Conservation (phyloP, 768 basidiomycete species). For the Russula compacta region DNA sequence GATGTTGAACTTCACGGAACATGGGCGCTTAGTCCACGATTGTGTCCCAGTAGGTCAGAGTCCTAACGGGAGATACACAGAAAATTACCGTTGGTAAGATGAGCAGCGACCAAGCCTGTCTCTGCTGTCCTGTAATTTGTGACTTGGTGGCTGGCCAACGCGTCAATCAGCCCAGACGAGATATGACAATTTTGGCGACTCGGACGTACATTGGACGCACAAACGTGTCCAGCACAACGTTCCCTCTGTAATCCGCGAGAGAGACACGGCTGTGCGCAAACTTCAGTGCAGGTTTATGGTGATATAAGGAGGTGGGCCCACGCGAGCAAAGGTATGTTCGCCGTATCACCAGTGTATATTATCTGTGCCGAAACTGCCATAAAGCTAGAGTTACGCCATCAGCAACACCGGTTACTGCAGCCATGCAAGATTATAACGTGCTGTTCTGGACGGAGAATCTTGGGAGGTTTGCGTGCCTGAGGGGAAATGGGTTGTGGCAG, state of each 20-base stretch:
- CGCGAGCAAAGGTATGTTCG: conserved; percentile 44
- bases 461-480: conserved; percentile 18
- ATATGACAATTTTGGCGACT: background rate
- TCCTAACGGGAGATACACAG: background rate
- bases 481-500: background rate
- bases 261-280: conserved; percentile 37
- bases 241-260: conserved; percentile 40
- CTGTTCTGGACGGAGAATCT: conserved; percentile 25
- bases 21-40: conserved; percentile 31
- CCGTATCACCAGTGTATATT: conserved; percentile 35
- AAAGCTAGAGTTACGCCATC: conserved; percentile 28
- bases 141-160: conserved; percentile 34
- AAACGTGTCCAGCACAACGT: conserved; percentile 38
- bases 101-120: conserved; percentile 36
- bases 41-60: background rate
- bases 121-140: conserved; percentile 38
- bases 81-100: conserved; percentile 34
- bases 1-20: conserved; percentile 41
- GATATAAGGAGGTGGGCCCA: conserved; percentile 24
- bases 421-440: conserved; percentile 11
- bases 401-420: background rate
- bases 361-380: conserved; percentile 38
- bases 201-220: conserved; percentile 42
- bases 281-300: background rate
- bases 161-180: background rate